Conservation (phyloP, 2,329 filamentous ascomycete species). For the Orbilia javanica region DNA sequence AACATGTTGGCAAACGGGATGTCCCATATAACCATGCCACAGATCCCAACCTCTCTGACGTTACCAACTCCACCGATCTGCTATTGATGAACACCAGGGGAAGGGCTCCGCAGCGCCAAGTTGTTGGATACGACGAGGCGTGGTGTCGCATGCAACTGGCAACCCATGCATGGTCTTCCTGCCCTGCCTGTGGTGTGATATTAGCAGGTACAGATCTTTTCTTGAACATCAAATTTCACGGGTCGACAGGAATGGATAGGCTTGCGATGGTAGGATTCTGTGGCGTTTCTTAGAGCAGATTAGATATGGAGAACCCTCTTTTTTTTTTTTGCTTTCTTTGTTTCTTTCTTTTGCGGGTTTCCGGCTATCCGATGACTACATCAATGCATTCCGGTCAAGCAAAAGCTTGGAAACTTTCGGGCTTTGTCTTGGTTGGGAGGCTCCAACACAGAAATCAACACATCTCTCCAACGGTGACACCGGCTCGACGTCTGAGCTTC, state of each 20-base stretch:
- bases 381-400: neutral
- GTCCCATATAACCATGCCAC: slow-evolving; percentile 16
- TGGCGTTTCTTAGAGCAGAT: slow-evolving; percentile 12
- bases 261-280: neutral
- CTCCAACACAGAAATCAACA: slow-evolving; percentile 14
- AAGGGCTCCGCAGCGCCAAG: slow-evolving; percentile 35
- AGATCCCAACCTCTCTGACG: slow-evolving; percentile 26
- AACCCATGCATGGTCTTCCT: slow-evolving; percentile 18
- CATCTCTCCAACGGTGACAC: slow-evolving; percentile 2
- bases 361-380: slow-evolving; percentile 14
- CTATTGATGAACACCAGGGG: slow-evolving; percentile 34
- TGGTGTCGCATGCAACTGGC: slow-evolving; percentile 31
- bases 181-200: slow-evolving; percentile 29
- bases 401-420: slow-evolving; percentile 15
- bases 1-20: neutral
- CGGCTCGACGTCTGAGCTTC: slow-evolving; percentile 6
- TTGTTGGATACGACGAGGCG: slow-evolving; percentile 43
- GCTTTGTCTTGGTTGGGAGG: neutral
- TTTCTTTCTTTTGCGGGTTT: neutral
- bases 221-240: slow-evolving; percentile 19
- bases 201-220: slow-evolving; percentile 17
- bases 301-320: neutral
- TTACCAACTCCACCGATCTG: slow-evolving; percentile 42
- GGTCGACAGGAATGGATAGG: slow-evolving; percentile 19
- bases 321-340: neutral